Conservation (phyloP, 495 filamentous ascomycete genomes). For the Podospora appendiculata region DNA sequence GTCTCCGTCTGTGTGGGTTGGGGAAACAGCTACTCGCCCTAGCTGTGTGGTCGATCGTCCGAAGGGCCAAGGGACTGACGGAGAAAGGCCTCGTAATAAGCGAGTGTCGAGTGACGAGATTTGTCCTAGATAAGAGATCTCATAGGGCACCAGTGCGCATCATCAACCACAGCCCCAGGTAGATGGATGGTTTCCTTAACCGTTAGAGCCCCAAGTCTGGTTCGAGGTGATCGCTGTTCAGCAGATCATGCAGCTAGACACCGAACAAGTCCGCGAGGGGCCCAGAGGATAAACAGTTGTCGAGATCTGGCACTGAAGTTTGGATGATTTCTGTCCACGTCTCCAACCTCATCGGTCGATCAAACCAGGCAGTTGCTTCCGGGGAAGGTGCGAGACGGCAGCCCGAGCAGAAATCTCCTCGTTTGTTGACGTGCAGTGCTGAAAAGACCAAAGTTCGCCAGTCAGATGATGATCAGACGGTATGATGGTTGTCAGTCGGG, state of each 20-base stretch:
- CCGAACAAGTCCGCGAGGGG: conserved; percentile 5
- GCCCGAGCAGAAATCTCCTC: too few relatives aligned
- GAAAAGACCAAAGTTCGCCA: conserved; percentile 14
- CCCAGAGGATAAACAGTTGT: conserved; percentile 6
- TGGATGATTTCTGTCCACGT: conserved; percentile 5
- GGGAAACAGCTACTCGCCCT: conserved; percentile 7
- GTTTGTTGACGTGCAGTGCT: conserved; percentile 15
- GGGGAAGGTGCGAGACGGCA: background rate
- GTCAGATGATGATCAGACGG: conserved; percentile 27
- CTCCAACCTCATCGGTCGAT: conserved; percentile 17
- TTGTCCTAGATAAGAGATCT: background rate
- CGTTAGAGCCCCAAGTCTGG: conserved; percentile 11
- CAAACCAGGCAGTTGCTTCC: conserved; percentile 16
- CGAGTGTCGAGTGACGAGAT: conserved; percentile 5
- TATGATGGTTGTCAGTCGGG: conserved; percentile 5
- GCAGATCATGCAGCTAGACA: conserved; percentile 17
- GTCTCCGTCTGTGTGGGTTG: conserved; percentile 5
- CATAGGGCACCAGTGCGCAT: conserved; percentile 12
- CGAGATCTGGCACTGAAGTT: conserved; percentile 1
- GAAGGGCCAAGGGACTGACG: background rate
- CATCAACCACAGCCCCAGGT: conserved; percentile 12
- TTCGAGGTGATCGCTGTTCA: conserved; percentile 15
- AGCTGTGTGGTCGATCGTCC: conserved; percentile 8
- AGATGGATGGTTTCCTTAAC: conserved; percentile 10
- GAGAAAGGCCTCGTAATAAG: conserved; percentile 2